Conservation (phyloP, 176 grass and related monocot species). For the Otatea glauca region DNA sequence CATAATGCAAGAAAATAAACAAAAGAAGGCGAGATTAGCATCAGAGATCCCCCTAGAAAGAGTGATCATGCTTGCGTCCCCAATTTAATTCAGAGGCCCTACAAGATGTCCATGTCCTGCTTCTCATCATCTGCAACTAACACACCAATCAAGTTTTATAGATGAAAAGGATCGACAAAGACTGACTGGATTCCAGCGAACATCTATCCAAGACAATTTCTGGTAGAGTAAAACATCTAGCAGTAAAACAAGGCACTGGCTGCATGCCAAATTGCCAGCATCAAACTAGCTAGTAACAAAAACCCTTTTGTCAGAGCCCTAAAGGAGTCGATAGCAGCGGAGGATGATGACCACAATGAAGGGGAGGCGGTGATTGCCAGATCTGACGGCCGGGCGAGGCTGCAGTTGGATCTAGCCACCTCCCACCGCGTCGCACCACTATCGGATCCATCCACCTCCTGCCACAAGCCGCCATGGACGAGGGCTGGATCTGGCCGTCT, state of each 20-base stretch:
- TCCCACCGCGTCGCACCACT: too few species aligned
- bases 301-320: not conserved
- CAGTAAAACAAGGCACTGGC: not conserved
- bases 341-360: too few species aligned
- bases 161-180: not conserved
- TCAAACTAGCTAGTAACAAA: not conserved
- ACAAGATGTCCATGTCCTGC: conserved; percentile 32
- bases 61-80: conserved; percentile 27
- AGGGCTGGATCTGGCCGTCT: too few species aligned
- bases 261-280: not conserved
- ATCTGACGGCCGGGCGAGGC: too few species aligned
- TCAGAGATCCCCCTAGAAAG: conserved; percentile 55
- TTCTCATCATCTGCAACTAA: not conserved
- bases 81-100: not conserved
- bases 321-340: too few species aligned
- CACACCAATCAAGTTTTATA: not conserved
- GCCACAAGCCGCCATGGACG: too few species aligned
- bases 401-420: too few species aligned
- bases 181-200: not conserved
- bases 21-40: not conserved
- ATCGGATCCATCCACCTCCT: too few species aligned
- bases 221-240: not conserved
- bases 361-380: too few species aligned
- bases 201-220: not conserved
- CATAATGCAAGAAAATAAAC: conserved; percentile 1